These are phyloP conservation scores for Wolfiporia cocos DNA, from an alignment of 1,284 basidiomycete species.

Conservation along the genomic window DNA sequence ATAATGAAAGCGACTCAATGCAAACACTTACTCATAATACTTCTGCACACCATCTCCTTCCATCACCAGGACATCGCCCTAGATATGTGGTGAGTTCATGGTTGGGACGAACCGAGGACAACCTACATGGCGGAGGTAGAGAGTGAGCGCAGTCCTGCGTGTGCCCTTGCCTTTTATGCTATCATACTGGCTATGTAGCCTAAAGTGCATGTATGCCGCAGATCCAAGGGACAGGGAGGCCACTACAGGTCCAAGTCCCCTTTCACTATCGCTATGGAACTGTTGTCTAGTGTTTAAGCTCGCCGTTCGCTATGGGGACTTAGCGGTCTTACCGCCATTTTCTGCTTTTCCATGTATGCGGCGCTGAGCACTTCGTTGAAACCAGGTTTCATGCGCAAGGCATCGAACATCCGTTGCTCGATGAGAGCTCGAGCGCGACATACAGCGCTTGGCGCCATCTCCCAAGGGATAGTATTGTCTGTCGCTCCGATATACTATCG, in stretches of 20 bases:
- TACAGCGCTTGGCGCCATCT: constrained; percentile 50
- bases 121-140: constrained; percentile 64
- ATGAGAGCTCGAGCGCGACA: constrained; percentile 51
- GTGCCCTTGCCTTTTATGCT: constrained; percentile 28
- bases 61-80: constrained; percentile 78
- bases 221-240: constrained; percentile 71
- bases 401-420: constrained; percentile 34
- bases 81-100: background rate
- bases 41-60: constrained; percentile 60
- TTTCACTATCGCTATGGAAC: constrained; percentile 76
- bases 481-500: constrained; percentile 69
- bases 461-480: constrained; percentile 61
- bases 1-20: background rate
- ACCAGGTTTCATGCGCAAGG: constrained; percentile 32
- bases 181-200: constrained; percentile 32
- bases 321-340: constrained; percentile 60
- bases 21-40: constrained; percentile 54
- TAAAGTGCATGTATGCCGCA: constrained; percentile 71
- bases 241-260: constrained; percentile 62
- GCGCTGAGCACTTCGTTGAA: constrained; percentile 79
- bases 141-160: constrained; percentile 37
- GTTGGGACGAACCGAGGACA: background rate
- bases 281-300: constrained; percentile 17
- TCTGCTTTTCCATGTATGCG: constrained; percentile 77
- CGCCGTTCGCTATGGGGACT: background rate